Evolutionary conservation across 192 early-diverging fungal species (phyloP).

Genomic region (Irineochytrium annulatum): DNA sequence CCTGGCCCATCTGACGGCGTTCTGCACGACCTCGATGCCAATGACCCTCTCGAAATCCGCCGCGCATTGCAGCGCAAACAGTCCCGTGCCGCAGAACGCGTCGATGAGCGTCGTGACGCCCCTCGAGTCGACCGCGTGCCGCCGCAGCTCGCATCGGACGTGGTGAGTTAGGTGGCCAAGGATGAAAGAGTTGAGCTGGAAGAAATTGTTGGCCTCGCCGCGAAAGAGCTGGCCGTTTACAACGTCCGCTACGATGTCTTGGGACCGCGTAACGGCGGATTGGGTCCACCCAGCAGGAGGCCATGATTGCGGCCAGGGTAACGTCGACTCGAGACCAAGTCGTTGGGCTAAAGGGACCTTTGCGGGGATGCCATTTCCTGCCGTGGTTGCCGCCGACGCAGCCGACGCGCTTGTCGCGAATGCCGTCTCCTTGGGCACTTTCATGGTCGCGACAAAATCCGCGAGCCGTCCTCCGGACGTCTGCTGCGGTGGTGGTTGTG

Average conservation of each 20-base stretch:
- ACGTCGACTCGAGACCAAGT: neutral
- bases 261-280: neutral
- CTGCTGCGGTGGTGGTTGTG: neutral
- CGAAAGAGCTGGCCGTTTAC: constrained; percentile 48
- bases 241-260: constrained; percentile 15
- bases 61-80: constrained; percentile 65
- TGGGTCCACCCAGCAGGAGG: constrained; percentile 14
- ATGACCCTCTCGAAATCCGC: constrained; percentile 57
- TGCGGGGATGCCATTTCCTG: neutral
- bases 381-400: neutral
- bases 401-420: too few relatives aligned
- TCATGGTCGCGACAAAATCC: neutral
- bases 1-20: constrained; percentile 59
- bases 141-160: constrained; percentile 57
- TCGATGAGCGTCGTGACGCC: constrained; percentile 53
- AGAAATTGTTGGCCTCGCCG: constrained; percentile 63
- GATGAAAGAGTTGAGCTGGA: constrained; percentile 67
- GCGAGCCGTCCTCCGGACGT: neutral
- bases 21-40: constrained; percentile 63
- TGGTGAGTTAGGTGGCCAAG: constrained; percentile 57
- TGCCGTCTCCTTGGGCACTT: too few relatives aligned
- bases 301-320: constrained; percentile 19
- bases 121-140: neutral
- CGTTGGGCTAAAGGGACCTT: too few relatives aligned
- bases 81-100: constrained; percentile 69